Conservation (phyloP, 768 basidiomycete genomes). For the Omphalotus guepiniiformis region DNA sequence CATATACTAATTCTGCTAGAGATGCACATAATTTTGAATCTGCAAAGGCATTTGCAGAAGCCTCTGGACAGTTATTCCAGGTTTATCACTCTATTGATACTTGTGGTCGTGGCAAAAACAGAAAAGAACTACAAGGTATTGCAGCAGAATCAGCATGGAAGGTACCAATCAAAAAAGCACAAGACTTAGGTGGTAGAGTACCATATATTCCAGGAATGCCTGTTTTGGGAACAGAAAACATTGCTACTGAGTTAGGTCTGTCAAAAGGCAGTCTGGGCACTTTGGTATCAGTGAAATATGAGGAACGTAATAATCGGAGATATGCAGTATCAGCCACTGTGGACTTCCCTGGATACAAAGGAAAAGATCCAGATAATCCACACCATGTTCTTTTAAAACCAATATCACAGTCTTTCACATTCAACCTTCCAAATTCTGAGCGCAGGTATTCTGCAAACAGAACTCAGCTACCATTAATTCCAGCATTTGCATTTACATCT, state of each 20-base stretch:
- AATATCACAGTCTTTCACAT: not conserved
- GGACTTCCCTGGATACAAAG: slow-evolving; percentile 9
- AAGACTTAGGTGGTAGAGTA: slow-evolving; percentile 10
- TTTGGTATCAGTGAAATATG: slow-evolving; percentile 6
- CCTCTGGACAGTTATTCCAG: slow-evolving; percentile 5
- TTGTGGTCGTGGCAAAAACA: slow-evolving; percentile 3
- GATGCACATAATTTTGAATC: slow-evolving; percentile 5
- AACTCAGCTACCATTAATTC: slow-evolving; percentile 11
- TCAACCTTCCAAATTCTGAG: slow-evolving; percentile 7
- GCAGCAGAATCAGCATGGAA: slow-evolving; percentile 8
- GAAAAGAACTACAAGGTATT: not conserved
- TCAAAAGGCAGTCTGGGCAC: slow-evolving; percentile 11
- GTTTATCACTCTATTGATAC: slow-evolving; percentile 7
- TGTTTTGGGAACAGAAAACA: slow-evolving; percentile 8
- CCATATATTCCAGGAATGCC: slow-evolving; percentile 11
- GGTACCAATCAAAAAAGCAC: slow-evolving; percentile 6
- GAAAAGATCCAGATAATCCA: slow-evolving; percentile 1
- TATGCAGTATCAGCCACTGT: slow-evolving; percentile 11
- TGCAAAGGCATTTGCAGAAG: slow-evolving; percentile 9
- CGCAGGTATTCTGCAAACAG: slow-evolving; percentile 8
- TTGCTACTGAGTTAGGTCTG: slow-evolving; percentile 11
- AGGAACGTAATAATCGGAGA: slow-evolving; percentile 3
- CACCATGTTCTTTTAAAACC: slow-evolving; percentile 8
- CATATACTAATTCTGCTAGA: slow-evolving; percentile 7
- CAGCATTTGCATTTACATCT: slow-evolving; percentile 11